These are phyloP conservation scores for Musa beccarii DNA, from an alignment of 176 grass and related monocot genomes.

Conservation along the genomic window DNA sequence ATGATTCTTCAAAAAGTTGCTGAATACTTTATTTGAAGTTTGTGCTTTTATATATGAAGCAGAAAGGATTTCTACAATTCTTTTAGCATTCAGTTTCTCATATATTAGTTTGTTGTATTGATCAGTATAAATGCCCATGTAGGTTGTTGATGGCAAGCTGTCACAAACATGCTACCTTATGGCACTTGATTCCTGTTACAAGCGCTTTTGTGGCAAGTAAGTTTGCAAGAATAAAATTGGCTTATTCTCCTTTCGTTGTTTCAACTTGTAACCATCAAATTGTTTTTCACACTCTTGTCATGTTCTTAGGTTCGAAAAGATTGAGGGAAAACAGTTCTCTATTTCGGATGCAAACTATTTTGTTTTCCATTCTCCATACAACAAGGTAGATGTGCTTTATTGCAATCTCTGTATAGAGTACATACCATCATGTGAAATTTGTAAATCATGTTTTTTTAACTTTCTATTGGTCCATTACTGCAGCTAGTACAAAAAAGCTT, in stretches of 20 bases:
- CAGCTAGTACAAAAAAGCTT: constrained; percentile 99
- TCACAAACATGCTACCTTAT: constrained; percentile 95
- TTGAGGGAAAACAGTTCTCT: constrained; percentile 66
- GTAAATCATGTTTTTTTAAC: background rate
- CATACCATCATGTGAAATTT: background rate
- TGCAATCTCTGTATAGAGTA: background rate
- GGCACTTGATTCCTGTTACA: constrained; percentile 82
- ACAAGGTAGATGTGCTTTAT: constrained; percentile 47
- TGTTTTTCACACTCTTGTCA: background rate
- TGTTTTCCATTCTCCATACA: constrained; percentile 99
- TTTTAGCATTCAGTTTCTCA: no score
- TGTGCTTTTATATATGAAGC: no score
- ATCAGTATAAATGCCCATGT: background rate
- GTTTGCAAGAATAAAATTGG: background rate
- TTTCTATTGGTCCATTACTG: constrained; percentile 1
- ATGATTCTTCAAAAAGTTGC: no score
- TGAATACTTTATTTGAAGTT: no score
- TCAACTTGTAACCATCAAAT: background rate
- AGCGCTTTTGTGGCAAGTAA: constrained; percentile 67
- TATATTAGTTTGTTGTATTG: no score
- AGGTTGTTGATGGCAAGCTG: constrained; percentile 99
- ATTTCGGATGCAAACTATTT: constrained; percentile 74
- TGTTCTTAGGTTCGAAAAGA: constrained; percentile 62
- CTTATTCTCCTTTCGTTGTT: constrained; percentile 11
- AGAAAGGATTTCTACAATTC: no score